phyloP scores from a whole-genome alignment of 2,329 filamentous ascomycete genomes.

The Myriosclerotinia scirpicola region DNA sequence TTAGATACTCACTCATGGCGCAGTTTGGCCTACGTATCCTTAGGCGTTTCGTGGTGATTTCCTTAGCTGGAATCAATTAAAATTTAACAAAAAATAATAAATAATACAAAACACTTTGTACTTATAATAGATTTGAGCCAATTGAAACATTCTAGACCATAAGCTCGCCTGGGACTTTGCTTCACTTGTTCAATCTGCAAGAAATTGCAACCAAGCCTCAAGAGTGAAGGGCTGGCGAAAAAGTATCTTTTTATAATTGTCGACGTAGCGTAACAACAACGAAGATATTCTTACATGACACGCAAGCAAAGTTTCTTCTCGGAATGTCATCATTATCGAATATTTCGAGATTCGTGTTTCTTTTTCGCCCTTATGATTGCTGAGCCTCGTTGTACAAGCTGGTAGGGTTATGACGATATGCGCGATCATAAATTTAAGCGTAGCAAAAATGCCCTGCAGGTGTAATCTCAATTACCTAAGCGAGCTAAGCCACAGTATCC shows the following conservation, averaged over 20 bases:
- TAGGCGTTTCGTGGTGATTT: background rate
- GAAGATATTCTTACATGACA: constrained; percentile 10
- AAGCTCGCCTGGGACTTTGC: background rate
- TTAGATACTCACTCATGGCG: constrained; percentile 31
- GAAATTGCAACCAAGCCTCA: background rate
- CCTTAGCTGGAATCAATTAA: background rate
- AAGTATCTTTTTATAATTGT: background rate
- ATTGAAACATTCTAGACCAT: background rate
- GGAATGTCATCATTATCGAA: background rate
- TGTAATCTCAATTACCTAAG: background rate
- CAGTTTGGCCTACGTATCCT: constrained; percentile 29
- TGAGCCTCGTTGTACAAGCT: constrained; percentile 7
- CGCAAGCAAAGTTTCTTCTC: constrained; percentile 3
- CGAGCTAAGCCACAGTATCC: constrained; percentile 9
- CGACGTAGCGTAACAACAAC: background rate
- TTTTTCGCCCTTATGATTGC: background rate
- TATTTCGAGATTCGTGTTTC: background rate
- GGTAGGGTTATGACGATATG: background rate
- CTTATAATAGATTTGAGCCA: background rate
- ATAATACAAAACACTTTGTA: background rate
- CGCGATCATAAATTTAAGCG: too few species aligned
- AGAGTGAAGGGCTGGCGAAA: background rate
- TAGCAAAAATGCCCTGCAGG: background rate
- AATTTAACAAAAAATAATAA: background rate
- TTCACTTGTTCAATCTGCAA: background rate